phyloP scores from a whole-genome alignment of 2,329 filamentous ascomycete genomes.

The Venturia asperata region DNA sequence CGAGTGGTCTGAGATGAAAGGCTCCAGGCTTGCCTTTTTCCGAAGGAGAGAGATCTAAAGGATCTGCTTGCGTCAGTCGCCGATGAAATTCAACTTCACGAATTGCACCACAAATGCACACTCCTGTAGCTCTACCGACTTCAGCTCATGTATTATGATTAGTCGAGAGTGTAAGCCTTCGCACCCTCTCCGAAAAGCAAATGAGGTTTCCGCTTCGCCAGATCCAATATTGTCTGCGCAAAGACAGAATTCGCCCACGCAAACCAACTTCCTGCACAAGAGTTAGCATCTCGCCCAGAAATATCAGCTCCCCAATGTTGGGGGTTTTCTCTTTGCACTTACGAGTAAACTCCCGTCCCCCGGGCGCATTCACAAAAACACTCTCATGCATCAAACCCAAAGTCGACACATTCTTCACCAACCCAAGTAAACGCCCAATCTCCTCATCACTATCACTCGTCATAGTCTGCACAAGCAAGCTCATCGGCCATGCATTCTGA shows the following conservation, averaged over 20 bases:
- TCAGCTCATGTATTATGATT: background rate
- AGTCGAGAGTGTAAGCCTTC: constrained; percentile 43
- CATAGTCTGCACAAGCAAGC: constrained; percentile 81
- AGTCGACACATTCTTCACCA: constrained; percentile 67
- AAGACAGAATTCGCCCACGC: constrained; percentile 98
- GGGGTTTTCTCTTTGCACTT: background rate
- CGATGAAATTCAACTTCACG: too few relatives aligned
- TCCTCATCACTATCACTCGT: constrained; percentile 78
- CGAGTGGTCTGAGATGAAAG: background rate
- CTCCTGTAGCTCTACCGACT: background rate
- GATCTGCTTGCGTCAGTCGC: background rate
- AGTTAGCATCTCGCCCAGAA: constrained; percentile 6
- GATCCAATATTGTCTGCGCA: constrained; percentile 80
- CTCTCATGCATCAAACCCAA: constrained; percentile 88
- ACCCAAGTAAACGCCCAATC: constrained; percentile 63
- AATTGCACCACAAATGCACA: background rate
- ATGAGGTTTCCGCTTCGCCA: constrained; percentile 83
- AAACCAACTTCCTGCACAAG: constrained; percentile 69
- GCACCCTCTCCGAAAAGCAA: constrained; percentile 67
- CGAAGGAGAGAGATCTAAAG: background rate
- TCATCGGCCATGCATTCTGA: constrained; percentile 96
- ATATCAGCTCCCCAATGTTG: too few relatives aligned
- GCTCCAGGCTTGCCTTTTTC: background rate
- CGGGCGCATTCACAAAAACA: constrained; percentile 63
- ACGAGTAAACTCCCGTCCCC: constrained; percentile 63